These are phyloP conservation scores for Boletellus deceptivus DNA, from an alignment of 1,284 basidiomycete species.

Conservation along the genomic window DNA sequence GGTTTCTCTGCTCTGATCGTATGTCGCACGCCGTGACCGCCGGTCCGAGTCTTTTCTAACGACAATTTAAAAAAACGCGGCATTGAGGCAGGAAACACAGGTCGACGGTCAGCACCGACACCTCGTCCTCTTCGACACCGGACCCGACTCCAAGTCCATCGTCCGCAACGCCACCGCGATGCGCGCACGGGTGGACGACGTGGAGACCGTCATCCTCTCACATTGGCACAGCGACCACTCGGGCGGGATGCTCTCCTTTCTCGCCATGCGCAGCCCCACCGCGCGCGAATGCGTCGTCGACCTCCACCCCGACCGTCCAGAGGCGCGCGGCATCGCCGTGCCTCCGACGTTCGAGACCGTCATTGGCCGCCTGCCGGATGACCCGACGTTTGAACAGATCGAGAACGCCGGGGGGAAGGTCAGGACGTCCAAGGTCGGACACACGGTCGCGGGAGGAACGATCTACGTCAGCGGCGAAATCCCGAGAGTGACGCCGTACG, in stretches of 20 bases:
- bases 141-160: constrained; percentile 71
- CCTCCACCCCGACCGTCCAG: constrained; percentile 72
- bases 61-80: no score
- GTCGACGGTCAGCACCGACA: constrained; percentile 43
- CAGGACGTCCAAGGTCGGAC: constrained; percentile 55
- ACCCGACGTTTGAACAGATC: constrained; percentile 72
- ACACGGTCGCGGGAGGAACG: constrained; percentile 57
- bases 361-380: constrained; percentile 57
- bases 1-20: constrained; percentile 79
- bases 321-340: constrained; percentile 70
- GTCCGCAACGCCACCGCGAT: constrained; percentile 67
- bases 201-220: constrained; percentile 68
- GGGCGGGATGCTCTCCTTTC: constrained; percentile 65
- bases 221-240: constrained; percentile 88
- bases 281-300: constrained; percentile 53
- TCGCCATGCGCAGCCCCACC: constrained; percentile 41
- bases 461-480: constrained; percentile 82
- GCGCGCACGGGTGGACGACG: constrained; percentile 49
- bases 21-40: constrained; percentile 21
- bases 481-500: constrained; percentile 64
- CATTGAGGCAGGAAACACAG: constrained; percentile 49
- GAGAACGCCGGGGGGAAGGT: constrained; percentile 52
- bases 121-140: constrained; percentile 74
- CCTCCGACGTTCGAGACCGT: constrained; percentile 56
- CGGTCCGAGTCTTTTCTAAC: no score